Conservation (phyloP, 352 stramenopile species). For the Phytophthora uliginosa region DNA sequence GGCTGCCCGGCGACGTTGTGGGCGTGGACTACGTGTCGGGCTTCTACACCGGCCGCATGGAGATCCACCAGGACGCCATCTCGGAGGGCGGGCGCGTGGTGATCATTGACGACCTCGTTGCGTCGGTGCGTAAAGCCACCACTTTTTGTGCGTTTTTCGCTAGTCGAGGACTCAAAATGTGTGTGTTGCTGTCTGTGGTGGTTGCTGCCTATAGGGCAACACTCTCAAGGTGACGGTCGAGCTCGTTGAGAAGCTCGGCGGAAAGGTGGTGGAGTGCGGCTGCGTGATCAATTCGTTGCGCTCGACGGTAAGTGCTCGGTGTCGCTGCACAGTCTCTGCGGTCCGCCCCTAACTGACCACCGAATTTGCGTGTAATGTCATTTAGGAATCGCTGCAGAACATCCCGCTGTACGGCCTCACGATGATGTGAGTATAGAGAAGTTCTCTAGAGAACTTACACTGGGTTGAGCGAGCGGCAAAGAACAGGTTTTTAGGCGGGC, state of each 20-base stretch:
- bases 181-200: neutral
- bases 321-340: neutral
- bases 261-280: slow-evolving; percentile 80
- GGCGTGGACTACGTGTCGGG: slow-evolving; percentile 86
- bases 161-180: slow-evolving; percentile 15
- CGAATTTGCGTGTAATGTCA: slow-evolving; percentile 9
- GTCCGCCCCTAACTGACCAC: slow-evolving; percentile 23
- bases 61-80: slow-evolving; percentile 89
- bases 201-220: slow-evolving; percentile 55
- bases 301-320: slow-evolving; percentile 49
- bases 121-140: slow-evolving; percentile 55
- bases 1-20: slow-evolving; percentile 73
- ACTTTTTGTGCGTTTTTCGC: neutral
- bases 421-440: slow-evolving; percentile 42
- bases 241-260: slow-evolving; percentile 76
- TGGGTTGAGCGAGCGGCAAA: neutral
- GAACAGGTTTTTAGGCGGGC: neutral
- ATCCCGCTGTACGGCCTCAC: slow-evolving; percentile 67
- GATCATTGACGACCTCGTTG: slow-evolving; percentile 86
- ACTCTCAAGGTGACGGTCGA: slow-evolving; percentile 86
- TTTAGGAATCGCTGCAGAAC: slow-evolving; percentile 55
- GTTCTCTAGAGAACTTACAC: neutral
- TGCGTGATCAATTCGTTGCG: slow-evolving; percentile 79
- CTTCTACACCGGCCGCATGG: slow-evolving; percentile 78
- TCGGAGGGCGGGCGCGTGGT: slow-evolving; percentile 71